A percentile compares a stretch with the other conserved stretches of the same genome.
phyloP scores from a whole-genome alignment of 352 stramenopile genomes.

The Globisporangium viniferum region DNA sequence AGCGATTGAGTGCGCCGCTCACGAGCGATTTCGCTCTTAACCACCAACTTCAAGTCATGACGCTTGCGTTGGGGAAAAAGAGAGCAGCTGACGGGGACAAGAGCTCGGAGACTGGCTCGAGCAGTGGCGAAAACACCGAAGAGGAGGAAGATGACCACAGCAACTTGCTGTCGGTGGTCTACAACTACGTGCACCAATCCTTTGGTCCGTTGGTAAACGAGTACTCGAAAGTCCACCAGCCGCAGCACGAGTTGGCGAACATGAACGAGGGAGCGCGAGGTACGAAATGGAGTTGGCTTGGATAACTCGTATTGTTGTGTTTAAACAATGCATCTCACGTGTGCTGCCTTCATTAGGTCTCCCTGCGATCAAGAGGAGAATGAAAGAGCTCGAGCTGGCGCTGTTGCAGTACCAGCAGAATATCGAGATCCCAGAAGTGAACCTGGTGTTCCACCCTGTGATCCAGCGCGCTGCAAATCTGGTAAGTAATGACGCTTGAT shows the following conservation, averaged over 20 bases:
- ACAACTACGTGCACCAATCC: slow-evolving; percentile 89
- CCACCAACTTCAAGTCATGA: slow-evolving; percentile 87
- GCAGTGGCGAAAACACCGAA: slow-evolving; percentile 49
- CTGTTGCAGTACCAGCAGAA: slow-evolving; percentile 94
- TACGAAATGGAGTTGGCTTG: slow-evolving; percentile 6
- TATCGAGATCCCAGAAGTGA: slow-evolving; percentile 93
- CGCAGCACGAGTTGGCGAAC: slow-evolving; percentile 60
- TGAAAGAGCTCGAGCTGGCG: slow-evolving; percentile 94
- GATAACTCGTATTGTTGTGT: background rate
- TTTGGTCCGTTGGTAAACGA: slow-evolving; percentile 85
- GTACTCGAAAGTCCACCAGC: slow-evolving; percentile 82
- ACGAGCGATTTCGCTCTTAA: slow-evolving; percentile 66
- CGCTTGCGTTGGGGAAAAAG: slow-evolving; percentile 64
- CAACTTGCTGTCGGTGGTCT: slow-evolving; percentile 77
- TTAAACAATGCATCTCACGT: background rate
- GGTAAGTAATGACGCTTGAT: slow-evolving; percentile 23
- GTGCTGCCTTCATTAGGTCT: slow-evolving; percentile 31
- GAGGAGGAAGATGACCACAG: slow-evolving; percentile 64
- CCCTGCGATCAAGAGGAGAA: slow-evolving; percentile 83
- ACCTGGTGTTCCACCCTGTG: slow-evolving; percentile 83
- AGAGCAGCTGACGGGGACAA: slow-evolving; percentile 25
- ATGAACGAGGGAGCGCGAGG: slow-evolving; percentile 61
- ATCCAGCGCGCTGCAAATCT: slow-evolving; percentile 79
- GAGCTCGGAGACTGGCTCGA: slow-evolving; percentile 27
- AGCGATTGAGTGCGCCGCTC: slow-evolving; percentile 67